Conservation (phyloP, 306 rosid species). For the Prunus mira region DNA sequence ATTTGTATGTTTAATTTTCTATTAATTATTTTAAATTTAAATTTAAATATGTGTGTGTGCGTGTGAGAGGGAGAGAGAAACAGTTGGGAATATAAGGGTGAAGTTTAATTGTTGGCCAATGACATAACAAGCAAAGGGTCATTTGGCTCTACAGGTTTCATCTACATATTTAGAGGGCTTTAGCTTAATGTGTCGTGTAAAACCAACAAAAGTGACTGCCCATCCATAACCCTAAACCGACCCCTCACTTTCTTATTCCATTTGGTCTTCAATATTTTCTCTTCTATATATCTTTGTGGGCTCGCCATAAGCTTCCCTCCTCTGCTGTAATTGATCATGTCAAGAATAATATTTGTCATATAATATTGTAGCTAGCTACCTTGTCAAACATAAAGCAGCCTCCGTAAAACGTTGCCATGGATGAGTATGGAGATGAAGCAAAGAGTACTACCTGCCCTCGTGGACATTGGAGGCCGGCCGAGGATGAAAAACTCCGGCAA, state of each 20-base stretch:
- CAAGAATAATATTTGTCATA: slow-evolving; percentile 18
- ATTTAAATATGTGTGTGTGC: not conserved
- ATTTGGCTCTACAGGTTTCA: slow-evolving; percentile 14
- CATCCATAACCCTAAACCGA: slow-evolving; percentile 98
- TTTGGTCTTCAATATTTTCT: not conserved
- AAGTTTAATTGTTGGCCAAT: slow-evolving; percentile 13
- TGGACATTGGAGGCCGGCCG: slow-evolving; percentile 95
- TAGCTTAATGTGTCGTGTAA: slow-evolving; percentile 72
- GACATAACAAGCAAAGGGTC: slow-evolving; percentile 23
- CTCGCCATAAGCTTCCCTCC: slow-evolving; percentile 19
- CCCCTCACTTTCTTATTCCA: slow-evolving; percentile 48
- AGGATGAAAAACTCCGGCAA: slow-evolving; percentile 76
- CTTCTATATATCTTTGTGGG: slow-evolving; percentile 46
- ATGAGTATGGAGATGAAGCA: slow-evolving; percentile 53
- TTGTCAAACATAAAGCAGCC: not conserved
- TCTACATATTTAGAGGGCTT: slow-evolving; percentile 20
- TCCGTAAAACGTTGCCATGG: slow-evolving; percentile 37
- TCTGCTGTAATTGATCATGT: slow-evolving; percentile 26
- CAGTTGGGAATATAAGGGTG: slow-evolving; percentile 23
- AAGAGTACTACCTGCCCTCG: slow-evolving; percentile 51
- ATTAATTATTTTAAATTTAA: not conserved
- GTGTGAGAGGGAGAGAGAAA: slow-evolving; percentile 2
- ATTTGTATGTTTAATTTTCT: too few relatives aligned
- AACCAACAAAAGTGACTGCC: slow-evolving; percentile 98
- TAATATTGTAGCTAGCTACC: not conserved